These are phyloP conservation scores for Crithidia fasciculata DNA, from an alignment of 208 protist genomes.

Conservation along the genomic window DNA sequence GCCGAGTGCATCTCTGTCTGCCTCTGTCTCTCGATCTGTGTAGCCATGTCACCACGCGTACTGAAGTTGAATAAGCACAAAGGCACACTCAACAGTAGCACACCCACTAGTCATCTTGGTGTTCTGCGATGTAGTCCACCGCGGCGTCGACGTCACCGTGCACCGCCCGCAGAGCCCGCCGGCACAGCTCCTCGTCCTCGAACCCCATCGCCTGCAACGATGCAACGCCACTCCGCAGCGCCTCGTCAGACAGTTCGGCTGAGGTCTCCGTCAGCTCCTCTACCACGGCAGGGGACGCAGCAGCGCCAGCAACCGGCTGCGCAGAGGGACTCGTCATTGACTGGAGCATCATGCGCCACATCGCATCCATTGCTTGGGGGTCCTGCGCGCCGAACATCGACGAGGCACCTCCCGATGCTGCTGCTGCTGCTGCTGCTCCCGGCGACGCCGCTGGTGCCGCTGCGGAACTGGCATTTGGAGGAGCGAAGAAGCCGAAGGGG, in stretches of 20 bases:
- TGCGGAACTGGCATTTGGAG: neutral
- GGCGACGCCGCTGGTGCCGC: neutral
- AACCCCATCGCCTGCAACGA: slow-evolving; percentile 80
- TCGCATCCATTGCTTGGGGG: slow-evolving; percentile 6
- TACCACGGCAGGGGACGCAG: neutral
- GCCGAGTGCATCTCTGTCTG: too few relatives aligned
- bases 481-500: slow-evolving; percentile 9
- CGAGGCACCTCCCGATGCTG: neutral
- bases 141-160: slow-evolving; percentile 78
- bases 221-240: slow-evolving; percentile 9
- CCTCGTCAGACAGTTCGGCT: slow-evolving; percentile 18
- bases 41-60: neutral
- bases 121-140: slow-evolving; percentile 73
- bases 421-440: neutral
- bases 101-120: slow-evolving; percentile 12
- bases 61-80: slow-evolving; percentile 17
- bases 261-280: neutral
- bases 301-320: neutral
- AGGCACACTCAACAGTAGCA: neutral
- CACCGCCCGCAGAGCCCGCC: slow-evolving; percentile 48
- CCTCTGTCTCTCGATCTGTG: too few relatives aligned
- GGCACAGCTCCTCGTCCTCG: slow-evolving; percentile 66
- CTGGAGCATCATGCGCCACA: slow-evolving; percentile 20
- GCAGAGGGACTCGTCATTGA: neutral
- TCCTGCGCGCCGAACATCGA: slow-evolving; percentile 5